phyloP scores from a whole-genome alignment of 208 protist genomes.

The Leishmania amazonensis region DNA sequence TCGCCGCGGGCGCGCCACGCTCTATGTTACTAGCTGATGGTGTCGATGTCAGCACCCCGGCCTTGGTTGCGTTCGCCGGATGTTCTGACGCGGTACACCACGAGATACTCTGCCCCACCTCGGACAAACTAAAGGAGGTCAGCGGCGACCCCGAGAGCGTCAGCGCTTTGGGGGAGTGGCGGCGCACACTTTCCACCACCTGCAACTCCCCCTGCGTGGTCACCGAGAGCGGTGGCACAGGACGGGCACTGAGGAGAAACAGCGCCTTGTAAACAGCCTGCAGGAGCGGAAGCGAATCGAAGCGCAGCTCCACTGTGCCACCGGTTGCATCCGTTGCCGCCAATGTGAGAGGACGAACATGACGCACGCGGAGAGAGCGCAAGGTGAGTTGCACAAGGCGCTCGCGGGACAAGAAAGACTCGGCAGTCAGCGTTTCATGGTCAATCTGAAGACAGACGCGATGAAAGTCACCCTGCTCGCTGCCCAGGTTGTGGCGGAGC shows the following conservation, averaged over 20 bases:
- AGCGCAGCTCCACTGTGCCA: conserved; percentile 17
- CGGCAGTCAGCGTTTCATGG: conserved; percentile 23
- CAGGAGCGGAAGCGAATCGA: conserved; percentile 21
- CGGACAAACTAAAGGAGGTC: not conserved
- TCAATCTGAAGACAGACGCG: conserved; percentile 31
- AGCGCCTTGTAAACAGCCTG: conserved; percentile 35
- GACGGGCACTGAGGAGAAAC: conserved; percentile 22
- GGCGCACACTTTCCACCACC: not conserved
- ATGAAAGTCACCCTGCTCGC: not conserved
- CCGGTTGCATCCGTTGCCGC: conserved; percentile 20
- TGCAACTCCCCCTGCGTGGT: conserved; percentile 15
- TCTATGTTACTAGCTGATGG: not conserved
- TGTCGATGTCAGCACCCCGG: not conserved
- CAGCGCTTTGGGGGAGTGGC: not conserved
- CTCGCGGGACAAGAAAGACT: conserved; percentile 21
- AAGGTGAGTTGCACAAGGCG: conserved; percentile 27
- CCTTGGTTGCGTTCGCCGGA: not conserved
- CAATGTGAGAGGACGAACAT: conserved; percentile 19
- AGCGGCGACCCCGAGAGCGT: conserved; percentile 4
- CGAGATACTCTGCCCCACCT: not conserved
- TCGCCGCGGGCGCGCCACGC: not conserved
- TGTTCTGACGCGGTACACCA: not conserved
- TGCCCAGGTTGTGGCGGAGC: conserved; percentile 23
- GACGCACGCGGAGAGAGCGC: conserved; percentile 21
- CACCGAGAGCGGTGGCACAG: conserved; percentile 19